These are phyloP conservation scores for Sporothrix brunneoviolacea DNA, from an alignment of 2,329 filamentous ascomycete species.

Conservation along the genomic window DNA sequence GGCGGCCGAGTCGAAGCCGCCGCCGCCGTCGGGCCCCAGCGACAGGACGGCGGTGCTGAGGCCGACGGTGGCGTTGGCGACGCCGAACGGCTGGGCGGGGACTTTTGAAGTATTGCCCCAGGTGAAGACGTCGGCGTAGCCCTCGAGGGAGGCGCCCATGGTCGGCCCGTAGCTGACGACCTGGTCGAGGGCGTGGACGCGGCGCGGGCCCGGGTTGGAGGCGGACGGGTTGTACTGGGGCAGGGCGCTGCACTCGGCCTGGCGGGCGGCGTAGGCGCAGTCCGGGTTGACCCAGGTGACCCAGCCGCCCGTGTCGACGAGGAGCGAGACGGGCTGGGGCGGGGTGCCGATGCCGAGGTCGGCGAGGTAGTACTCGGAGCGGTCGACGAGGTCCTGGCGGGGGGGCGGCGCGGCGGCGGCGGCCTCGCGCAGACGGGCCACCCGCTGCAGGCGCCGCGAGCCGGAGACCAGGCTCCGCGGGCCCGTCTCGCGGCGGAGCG, in stretches of 20 bases:
- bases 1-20: slow-evolving; percentile 6
- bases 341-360: slow-evolving; percentile 11
- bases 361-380: slow-evolving; percentile 11
- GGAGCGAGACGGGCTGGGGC: slow-evolving; percentile 6
- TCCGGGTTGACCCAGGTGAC: slow-evolving; percentile 11
- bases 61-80: slow-evolving; percentile 7
- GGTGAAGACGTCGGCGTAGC: slow-evolving; percentile 11
- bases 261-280: background rate
- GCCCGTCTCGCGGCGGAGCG: too few relatives aligned
- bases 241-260: background rate
- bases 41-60: slow-evolving; percentile 8
- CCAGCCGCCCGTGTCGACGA: slow-evolving; percentile 12
- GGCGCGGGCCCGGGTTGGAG: slow-evolving; percentile 1
- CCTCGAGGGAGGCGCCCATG: slow-evolving; percentile 1
- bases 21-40: slow-evolving; percentile 6
- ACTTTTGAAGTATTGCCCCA: background rate
- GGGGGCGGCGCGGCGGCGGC: background rate
- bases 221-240: background rate
- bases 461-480: too few relatives aligned
- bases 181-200: slow-evolving; percentile 8
- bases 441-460: too few relatives aligned
- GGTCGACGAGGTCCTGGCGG: slow-evolving; percentile 5
- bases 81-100: slow-evolving; percentile 7
- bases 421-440: too few relatives aligned
- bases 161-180: background rate